phyloP scores from a whole-genome alignment of 257 asterid genomes.

The Anisodus tanguticus region DNA sequence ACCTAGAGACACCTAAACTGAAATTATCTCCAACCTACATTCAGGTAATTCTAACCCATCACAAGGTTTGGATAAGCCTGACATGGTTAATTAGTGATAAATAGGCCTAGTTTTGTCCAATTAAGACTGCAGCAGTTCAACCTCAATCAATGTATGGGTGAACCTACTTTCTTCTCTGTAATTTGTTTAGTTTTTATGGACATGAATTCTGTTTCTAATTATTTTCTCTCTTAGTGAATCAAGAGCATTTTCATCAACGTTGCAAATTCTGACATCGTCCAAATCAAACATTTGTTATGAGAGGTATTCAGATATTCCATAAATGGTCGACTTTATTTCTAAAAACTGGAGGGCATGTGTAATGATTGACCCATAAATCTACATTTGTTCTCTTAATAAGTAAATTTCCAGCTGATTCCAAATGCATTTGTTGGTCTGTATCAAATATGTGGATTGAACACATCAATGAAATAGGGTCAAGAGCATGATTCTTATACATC shows the following conservation, averaged over 20 bases:
- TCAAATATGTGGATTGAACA: neutral
- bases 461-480: neutral
- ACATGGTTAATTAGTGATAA: conserved; percentile 17
- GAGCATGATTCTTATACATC: neutral
- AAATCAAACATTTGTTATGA: neutral
- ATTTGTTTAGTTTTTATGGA: neutral
- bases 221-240: neutral
- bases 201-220: neutral
- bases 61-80: conserved; percentile 9
- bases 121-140: conserved; percentile 10
- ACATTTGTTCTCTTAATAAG: neutral
- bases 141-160: neutral
- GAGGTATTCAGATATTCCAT: neutral
- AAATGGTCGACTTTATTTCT: neutral
- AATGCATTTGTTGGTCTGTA: neutral
- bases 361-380: conserved; percentile 2
- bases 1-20: neutral
- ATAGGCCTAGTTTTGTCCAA: neutral
- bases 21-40: neutral
- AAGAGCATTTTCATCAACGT: neutral
- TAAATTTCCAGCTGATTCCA: neutral
- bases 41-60: neutral
- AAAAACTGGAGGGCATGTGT: neutral
- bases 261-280: neutral
- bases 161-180: neutral